phyloP scores from a whole-genome alignment of 2,329 filamentous ascomycete species.

The Ophiostoma populinum region DNA sequence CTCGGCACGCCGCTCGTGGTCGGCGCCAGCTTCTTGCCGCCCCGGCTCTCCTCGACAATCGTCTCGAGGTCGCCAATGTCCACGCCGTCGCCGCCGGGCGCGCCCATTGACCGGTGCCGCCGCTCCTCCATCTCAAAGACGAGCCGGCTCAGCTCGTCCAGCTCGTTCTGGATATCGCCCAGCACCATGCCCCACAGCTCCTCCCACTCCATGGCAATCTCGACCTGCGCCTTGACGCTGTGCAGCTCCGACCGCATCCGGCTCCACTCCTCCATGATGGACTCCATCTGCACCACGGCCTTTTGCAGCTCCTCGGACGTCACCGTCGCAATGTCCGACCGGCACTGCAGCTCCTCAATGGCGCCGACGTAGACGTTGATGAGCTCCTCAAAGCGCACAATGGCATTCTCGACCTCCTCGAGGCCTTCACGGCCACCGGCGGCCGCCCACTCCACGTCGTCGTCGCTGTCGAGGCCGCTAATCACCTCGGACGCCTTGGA shows the following conservation, averaged over 20 bases:
- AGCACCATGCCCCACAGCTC: conserved; percentile 89
- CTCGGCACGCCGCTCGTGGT: conserved; percentile 25
- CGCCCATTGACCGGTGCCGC: conserved; percentile 59
- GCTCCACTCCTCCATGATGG: conserved; percentile 68
- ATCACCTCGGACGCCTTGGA: conserved; percentile 81
- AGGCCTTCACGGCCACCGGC: conserved; percentile 68
- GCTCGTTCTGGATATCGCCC: conserved; percentile 81
- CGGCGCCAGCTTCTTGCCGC: conserved; percentile 2
- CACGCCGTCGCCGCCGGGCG: conserved; percentile 40
- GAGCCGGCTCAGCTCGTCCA: conserved; percentile 39
- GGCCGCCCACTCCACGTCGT: conserved; percentile 95
- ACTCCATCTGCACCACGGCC: conserved; percentile 79
- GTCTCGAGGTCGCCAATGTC: conserved; percentile 85
- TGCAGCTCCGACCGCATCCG: conserved; percentile 63
- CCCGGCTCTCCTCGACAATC: conserved; percentile 68
- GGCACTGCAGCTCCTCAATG: conserved; percentile 78
- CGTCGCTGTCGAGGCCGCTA: conserved; percentile 75
- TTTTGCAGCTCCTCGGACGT: conserved; percentile 52
- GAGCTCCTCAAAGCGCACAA: conserved; percentile 69
- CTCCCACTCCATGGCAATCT: conserved; percentile 98
- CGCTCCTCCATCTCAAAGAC: conserved; percentile 98
- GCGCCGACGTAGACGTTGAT: conserved; percentile 85
- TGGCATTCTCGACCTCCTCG: conserved; percentile 55
- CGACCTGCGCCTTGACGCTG: conserved; percentile 74
- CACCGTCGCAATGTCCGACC: conserved; percentile 57